phyloP scores from a whole-genome alignment of 257 asterid species.

The Handroanthus guayacan region DNA sequence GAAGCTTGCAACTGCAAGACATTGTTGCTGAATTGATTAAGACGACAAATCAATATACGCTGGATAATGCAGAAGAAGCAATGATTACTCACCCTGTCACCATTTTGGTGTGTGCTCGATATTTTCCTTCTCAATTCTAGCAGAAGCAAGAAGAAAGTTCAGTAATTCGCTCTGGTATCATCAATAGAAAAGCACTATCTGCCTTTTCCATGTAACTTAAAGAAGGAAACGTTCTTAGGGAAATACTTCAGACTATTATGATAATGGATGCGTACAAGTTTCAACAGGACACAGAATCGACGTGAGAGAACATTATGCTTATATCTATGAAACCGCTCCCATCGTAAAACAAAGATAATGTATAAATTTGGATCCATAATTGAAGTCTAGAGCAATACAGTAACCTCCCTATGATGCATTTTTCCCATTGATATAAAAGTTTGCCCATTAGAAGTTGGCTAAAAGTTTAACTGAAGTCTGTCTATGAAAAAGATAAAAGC shows the following conservation, averaged over 20 bases:
- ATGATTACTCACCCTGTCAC: conserved; percentile 63
- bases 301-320: neutral
- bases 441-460: conserved; percentile 8
- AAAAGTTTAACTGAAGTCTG: conserved; percentile 2
- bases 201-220: conserved; percentile 22
- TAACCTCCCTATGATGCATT: neutral
- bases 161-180: conserved; percentile 19
- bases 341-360: neutral
- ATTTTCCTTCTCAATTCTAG: conserved; percentile 76
- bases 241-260: conserved; percentile 17
- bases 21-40: conserved; percentile 35
- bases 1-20: conserved; percentile 63
- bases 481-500: neutral
- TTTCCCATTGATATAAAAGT: conserved; percentile 4
- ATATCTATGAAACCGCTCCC: conserved; percentile 14
- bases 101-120: conserved; percentile 55
- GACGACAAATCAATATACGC: conserved; percentile 32
- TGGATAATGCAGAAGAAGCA: conserved; percentile 37
- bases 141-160: conserved; percentile 37
- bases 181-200: conserved; percentile 18
- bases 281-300: conserved; percentile 13
- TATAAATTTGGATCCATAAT: neutral
- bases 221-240: conserved; percentile 9
- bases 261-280: conserved; percentile 13
- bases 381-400: neutral